phyloP scores from a whole-genome alignment of 345 rosid genomes.

The Microcos paniculata region DNA sequence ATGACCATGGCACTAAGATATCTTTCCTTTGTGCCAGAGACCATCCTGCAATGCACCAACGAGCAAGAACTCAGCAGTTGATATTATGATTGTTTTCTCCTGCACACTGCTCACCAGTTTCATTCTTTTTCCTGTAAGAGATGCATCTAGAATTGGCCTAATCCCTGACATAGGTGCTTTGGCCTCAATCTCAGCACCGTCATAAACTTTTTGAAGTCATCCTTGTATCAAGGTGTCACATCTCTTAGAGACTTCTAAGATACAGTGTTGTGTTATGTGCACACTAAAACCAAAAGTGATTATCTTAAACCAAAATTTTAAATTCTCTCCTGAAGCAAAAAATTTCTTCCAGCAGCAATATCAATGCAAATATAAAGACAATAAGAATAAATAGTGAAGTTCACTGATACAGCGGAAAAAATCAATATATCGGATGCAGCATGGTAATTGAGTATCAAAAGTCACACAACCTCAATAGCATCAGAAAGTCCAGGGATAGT shows the following conservation, averaged over 20 bases:
- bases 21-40: neutral
- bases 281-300: neutral
- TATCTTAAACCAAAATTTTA: neutral
- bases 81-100: neutral
- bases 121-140: neutral
- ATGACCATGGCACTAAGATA: neutral
- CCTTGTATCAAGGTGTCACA: neutral
- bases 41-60: neutral
- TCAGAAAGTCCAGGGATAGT: conserved; percentile 81
- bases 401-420: neutral
- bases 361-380: neutral
- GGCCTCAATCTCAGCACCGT: neutral
- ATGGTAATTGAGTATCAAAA: conserved; percentile 9
- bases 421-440: neutral
- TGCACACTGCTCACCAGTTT: neutral
- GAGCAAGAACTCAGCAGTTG: neutral
- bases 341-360: neutral
- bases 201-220: neutral
- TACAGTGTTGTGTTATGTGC: neutral
- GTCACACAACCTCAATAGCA: conserved; percentile 82
- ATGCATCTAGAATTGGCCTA: neutral
- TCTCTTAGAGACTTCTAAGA: neutral
- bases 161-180: neutral
- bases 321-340: neutral
- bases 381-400: neutral